These are phyloP conservation scores for Isochrysis galbana DNA, from an alignment of 78 protist species.

Conservation along the genomic window DNA sequence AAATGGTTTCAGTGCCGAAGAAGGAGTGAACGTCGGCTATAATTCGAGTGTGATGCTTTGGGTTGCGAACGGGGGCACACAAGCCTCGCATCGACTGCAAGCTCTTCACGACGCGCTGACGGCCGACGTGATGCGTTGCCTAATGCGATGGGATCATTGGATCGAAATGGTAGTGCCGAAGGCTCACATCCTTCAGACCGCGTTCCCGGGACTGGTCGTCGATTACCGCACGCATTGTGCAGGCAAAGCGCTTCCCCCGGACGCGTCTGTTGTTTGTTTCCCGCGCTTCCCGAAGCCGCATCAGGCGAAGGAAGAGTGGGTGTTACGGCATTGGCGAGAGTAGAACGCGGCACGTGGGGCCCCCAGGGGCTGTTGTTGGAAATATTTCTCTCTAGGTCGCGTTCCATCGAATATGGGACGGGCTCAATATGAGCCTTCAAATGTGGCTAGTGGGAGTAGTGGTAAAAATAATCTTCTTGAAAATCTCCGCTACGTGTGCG, in stretches of 20 bases:
- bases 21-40: not conserved
- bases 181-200: not conserved
- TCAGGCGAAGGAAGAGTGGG: not conserved
- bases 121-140: not conserved
- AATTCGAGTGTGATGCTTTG: not conserved
- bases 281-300: conserved; percentile 27
- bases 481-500: too few species aligned
- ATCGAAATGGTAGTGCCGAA: not conserved
- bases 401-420: too few species aligned
- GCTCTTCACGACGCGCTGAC: not conserved
- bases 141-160: conserved; percentile 9
- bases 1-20: not conserved
- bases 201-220: not conserved
- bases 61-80: not conserved
- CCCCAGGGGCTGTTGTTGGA: too few species aligned
- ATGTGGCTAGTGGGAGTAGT: too few species aligned
- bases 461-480: too few species aligned
- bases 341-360: not conserved
- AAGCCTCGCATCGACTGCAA: too few species aligned
- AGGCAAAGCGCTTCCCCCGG: not conserved
- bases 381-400: too few species aligned
- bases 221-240: not conserved
- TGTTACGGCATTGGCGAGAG: not conserved
- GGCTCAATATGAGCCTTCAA: too few species aligned
- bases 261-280: not conserved